Conservation (phyloP, 2,329 filamentous ascomycete genomes). For the Botryotinia convoluta region DNA sequence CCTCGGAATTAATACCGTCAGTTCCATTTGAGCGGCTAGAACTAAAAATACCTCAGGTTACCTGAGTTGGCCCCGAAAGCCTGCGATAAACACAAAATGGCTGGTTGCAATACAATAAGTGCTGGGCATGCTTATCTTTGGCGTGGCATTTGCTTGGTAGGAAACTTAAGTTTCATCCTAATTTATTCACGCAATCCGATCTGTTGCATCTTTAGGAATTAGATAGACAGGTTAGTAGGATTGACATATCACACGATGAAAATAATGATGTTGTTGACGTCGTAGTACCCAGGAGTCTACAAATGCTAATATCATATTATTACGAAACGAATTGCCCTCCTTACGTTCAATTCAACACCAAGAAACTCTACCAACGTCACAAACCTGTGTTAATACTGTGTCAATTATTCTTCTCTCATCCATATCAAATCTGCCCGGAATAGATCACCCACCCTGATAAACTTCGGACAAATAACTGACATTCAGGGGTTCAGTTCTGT, state of each 20-base stretch:
- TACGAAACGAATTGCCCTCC: neutral
- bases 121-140: conserved; percentile 9
- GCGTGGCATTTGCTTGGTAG: neutral
- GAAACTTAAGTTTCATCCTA: neutral
- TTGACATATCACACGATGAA: neutral
- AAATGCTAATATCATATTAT: neutral
- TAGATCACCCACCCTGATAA: conserved; percentile 3
- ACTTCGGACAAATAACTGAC: conserved; percentile 10
- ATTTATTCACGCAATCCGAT: neutral
- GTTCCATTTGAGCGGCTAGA: neutral
- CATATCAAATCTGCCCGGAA: neutral
- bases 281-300: neutral
- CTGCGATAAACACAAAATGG: neutral
- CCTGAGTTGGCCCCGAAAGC: neutral
- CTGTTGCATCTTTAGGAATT: neutral
- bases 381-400: neutral
- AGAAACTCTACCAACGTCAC: neutral
- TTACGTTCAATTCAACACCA: neutral
- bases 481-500: neutral
- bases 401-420: neutral
- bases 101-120: neutral
- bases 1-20: neutral
- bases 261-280: neutral
- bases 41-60: neutral
- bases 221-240: neutral